These are phyloP conservation scores for Aureobasidium sp. DNA, from an alignment of 2,329 filamentous ascomycete genomes.

Conservation along the genomic window DNA sequence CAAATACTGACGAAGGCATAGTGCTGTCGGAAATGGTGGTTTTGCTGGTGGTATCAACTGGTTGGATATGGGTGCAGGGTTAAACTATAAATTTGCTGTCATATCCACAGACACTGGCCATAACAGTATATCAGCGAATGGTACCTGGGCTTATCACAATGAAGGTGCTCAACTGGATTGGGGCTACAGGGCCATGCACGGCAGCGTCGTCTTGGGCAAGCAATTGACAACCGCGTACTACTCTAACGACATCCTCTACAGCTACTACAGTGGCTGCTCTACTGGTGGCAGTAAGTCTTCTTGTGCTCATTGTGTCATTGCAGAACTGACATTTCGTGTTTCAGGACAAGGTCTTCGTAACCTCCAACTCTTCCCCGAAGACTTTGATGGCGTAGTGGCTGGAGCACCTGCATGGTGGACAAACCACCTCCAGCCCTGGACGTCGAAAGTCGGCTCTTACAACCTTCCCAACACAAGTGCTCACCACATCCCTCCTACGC, in stretches of 20 bases:
- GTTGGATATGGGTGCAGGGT: conserved; percentile 38
- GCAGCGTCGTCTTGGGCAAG: conserved; percentile 42
- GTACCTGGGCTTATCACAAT: conserved; percentile 32
- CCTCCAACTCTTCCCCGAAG: conserved; percentile 45
- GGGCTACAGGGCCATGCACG: conserved; percentile 39
- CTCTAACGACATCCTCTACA: conserved; percentile 33
- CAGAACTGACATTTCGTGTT: not conserved
- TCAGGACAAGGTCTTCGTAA: conserved; percentile 44
- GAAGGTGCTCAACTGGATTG: conserved; percentile 33
- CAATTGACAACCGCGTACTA: conserved; percentile 43
- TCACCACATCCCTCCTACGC: conserved; percentile 35
- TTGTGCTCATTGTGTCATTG: too few species aligned
- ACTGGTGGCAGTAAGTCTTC: conserved; percentile 42
- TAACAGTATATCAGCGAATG: conserved; percentile 28
- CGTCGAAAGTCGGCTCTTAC: conserved; percentile 38
- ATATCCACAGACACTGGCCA: conserved; percentile 41
- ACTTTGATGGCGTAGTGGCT: conserved; percentile 51
- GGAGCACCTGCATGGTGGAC: conserved; percentile 47
- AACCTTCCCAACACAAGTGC: conserved; percentile 40
- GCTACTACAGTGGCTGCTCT: conserved; percentile 52
- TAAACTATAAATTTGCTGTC: conserved; percentile 35
- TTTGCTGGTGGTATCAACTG: conserved; percentile 42
- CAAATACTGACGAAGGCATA: not conserved
- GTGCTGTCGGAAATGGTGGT: conserved; percentile 38
- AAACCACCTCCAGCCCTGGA: conserved; percentile 39